Percentiles rank a stretch among this genome's conserved stretches.
phyloP scores from a whole-genome alignment of 2,329 filamentous ascomycete species.

The Myriosclerotinia scirpicola region DNA sequence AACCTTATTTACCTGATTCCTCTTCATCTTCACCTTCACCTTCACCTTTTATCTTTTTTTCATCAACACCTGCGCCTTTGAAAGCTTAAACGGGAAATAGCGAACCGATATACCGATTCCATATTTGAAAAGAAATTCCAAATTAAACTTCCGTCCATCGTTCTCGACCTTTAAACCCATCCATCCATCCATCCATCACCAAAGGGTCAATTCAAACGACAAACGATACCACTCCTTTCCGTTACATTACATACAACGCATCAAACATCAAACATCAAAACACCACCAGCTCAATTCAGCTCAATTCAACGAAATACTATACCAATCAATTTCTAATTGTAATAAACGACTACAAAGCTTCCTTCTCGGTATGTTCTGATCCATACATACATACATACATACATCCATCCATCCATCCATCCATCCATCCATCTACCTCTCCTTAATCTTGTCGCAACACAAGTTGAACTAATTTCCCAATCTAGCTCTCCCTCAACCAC shows the following conservation, averaged over 20 bases:
- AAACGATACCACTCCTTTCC: constrained; percentile 17
- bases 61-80: neutral
- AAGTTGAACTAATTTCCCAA: constrained; percentile 18
- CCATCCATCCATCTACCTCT: neutral
- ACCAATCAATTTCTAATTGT: constrained; percentile 11
- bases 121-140: constrained; percentile 10
- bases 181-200: neutral
- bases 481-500: constrained; percentile 7
- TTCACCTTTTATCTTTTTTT: neutral
- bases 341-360: neutral
- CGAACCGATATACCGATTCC: constrained; percentile 14
- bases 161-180: constrained; percentile 6
- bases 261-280: too few species aligned
- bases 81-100: constrained; percentile 17
- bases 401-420: too few species aligned
- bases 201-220: neutral
- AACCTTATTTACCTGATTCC: too few species aligned
- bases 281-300: neutral
- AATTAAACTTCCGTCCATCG: constrained; percentile 15
- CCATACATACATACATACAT: neutral
- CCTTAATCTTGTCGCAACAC: constrained; percentile 16
- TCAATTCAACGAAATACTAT: neutral
- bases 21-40: too few species aligned
- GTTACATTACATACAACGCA: neutral
- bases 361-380: constrained; percentile 12